Conservation (phyloP, 2,329 filamentous ascomycete species). For the Davidsoniella eucalypti region DNA sequence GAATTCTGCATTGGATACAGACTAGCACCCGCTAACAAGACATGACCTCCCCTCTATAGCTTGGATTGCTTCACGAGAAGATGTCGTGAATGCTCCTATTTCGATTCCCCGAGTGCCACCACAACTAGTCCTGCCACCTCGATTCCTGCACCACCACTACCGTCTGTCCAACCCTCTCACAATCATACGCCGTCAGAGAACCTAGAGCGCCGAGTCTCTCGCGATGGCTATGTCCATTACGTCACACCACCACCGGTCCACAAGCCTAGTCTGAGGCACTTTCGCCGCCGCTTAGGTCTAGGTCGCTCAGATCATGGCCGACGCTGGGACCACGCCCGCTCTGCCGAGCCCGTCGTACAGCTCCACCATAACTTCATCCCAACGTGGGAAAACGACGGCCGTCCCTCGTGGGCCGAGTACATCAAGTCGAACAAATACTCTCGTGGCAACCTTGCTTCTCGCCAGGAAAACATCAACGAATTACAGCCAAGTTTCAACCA, state of each 20-base stretch:
- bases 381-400: conserved; percentile 7
- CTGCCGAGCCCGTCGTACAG: conserved; percentile 38
- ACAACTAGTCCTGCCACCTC: conserved; percentile 19
- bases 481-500: conserved; percentile 32
- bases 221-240: conserved; percentile 30
- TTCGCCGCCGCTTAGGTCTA: conserved; percentile 9
- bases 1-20: no score
- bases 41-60: conserved; percentile 19
- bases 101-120: conserved; percentile 20
- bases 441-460: conserved; percentile 29
- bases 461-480: conserved; percentile 30
- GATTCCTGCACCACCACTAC: conserved; percentile 24
- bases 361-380: conserved; percentile 6
- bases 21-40: not conserved
- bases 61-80: conserved; percentile 34
- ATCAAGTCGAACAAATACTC: conserved; percentile 25
- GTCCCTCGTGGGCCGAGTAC: conserved; percentile 34
- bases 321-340: conserved; percentile 43
- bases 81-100: conserved; percentile 8
- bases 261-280: conserved; percentile 5
- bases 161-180: conserved; percentile 25
- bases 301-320: conserved; percentile 27
- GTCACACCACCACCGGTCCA: conserved; percentile 10
- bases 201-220: conserved; percentile 28
- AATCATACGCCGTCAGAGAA: conserved; percentile 25